Base-by-base conservation (phyloP, 2,329 filamentous ascomycete genomes). In the Cladorrhinum sp. region DNA sequence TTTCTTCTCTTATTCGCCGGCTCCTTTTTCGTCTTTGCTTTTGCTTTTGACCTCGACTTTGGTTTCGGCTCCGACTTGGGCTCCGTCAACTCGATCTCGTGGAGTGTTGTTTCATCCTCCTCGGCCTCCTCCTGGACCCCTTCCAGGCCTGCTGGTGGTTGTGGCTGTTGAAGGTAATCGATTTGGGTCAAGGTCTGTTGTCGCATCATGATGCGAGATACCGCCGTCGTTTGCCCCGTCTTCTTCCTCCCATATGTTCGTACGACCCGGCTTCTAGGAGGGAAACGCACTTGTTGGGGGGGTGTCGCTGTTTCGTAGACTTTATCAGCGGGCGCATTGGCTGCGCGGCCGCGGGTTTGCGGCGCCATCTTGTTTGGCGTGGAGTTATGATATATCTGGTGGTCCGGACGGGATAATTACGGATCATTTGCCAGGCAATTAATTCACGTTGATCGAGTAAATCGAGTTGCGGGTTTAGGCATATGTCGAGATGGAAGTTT, bases 121-220 rank as follows among this genome's bases (percentile, higher is more conserved):
- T 67, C 63, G 52, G 8, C 53, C n/a, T 54, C 26, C 10, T 49
- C 55, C 16, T 46, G 24, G 28, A 18, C 18, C 24, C 50, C n/a
- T 39, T 53, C 53, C 58, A 26, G 20, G 16, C 18, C 60, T n/a
- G 33, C 36, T 28, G 48, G 56, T 14, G 54, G 59, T 18, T 57
- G 4, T 28, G 26, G 59, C 16, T 52, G 49, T 8, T 64, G 52
- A 3, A 68, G 58, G 56, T 72, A 73, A 18, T 67, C 70, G 10
- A 74, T 69, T 61, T 75, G 72, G 2, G 73, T 75, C 67, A 75
- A 52, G 0, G 73, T 75, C 50, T 69, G 70, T 63, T 75, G 74
- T 30, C 65, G 66, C 26, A 70, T 60, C 21, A 70, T 60, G 3
- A 63, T 55, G 16, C 55, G 62, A 10, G 62, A 51, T 33, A 20